Evolutionary conservation across 169 alveolate species (phyloP).

Genomic region (Plasmodium chabaudi): DNA sequence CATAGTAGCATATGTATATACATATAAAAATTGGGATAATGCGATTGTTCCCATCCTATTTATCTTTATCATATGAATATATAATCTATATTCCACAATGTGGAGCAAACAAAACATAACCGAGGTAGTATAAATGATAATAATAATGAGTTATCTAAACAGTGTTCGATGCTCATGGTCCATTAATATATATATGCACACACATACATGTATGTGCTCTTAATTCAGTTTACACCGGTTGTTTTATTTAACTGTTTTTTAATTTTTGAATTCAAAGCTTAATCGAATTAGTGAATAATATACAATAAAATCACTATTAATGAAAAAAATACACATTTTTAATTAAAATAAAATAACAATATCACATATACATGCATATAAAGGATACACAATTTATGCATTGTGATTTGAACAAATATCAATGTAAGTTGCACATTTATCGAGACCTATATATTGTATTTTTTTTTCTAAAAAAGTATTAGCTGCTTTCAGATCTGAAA

Average conservation of each 20-base stretch:
- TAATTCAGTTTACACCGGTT: not conserved
- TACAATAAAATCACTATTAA: slow-evolving; percentile 3
- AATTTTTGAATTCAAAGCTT: not conserved
- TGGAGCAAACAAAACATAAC: no score
- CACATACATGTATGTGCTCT: not conserved
- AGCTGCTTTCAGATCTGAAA: slow-evolving; percentile 74
- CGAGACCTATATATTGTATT: slow-evolving; percentile 72
- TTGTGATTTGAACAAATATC: slow-evolving; percentile 50
- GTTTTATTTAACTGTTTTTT: not conserved
- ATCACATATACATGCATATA: not conserved
- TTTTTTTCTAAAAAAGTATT: slow-evolving; percentile 62
- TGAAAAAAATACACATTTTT: not conserved
- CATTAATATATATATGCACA: not conserved
- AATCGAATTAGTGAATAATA: not conserved
- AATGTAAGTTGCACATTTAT: slow-evolving; percentile 51
- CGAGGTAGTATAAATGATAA: no score
- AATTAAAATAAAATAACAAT: slow-evolving; percentile 9
- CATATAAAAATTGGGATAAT: no score
- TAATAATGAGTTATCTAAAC: not conserved
- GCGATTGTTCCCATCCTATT: no score
- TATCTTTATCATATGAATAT: no score
- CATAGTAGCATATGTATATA: no score
- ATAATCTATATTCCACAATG: no score
- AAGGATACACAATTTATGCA: not conserved
- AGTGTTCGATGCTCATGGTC: no score